Evolutionary conservation across 495 filamentous ascomycete genomes (phyloP).

Genomic region (Xylaria nigripes): DNA sequence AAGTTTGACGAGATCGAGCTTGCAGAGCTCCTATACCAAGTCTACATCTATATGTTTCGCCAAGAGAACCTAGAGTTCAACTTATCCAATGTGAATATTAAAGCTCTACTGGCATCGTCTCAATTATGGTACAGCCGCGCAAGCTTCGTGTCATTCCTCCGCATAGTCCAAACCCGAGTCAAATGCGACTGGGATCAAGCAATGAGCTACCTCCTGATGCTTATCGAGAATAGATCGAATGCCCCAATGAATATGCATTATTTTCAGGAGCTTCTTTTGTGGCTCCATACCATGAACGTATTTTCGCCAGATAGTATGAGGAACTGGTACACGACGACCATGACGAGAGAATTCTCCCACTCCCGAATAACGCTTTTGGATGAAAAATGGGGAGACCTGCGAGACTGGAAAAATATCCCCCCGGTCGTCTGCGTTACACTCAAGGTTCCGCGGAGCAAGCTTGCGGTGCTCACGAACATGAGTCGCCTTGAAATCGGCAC

Average conservation of each 20-base stretch:
- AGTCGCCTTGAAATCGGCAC: neutral
- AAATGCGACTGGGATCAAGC: conserved; percentile 8
- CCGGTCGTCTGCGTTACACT: conserved; percentile 30
- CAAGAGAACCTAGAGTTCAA: neutral
- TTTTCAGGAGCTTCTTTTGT: conserved; percentile 23
- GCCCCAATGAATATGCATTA: conserved; percentile 7
- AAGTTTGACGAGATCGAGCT: conserved; percentile 9
- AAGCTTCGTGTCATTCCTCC: conserved; percentile 30
- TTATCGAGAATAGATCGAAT: conserved; percentile 20
- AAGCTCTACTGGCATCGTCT: neutral
- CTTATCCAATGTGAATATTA: neutral
- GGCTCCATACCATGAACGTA: conserved; percentile 26
- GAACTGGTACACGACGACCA: too few relatives aligned
- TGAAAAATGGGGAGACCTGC: conserved; percentile 8
- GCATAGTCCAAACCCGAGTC: conserved; percentile 15
- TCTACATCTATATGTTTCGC: conserved; percentile 24
- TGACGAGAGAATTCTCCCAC: neutral
- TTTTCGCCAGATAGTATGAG: conserved; percentile 8
- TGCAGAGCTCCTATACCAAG: neutral
- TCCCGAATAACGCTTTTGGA: neutral
- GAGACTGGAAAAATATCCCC: conserved; percentile 29
- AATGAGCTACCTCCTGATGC: conserved; percentile 13
- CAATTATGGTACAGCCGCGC: conserved; percentile 27
- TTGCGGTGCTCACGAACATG: neutral
- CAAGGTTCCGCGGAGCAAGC: conserved; percentile 20